phyloP scores from a whole-genome alignment of 768 basidiomycete species.

The Boletus bicolor region DNA sequence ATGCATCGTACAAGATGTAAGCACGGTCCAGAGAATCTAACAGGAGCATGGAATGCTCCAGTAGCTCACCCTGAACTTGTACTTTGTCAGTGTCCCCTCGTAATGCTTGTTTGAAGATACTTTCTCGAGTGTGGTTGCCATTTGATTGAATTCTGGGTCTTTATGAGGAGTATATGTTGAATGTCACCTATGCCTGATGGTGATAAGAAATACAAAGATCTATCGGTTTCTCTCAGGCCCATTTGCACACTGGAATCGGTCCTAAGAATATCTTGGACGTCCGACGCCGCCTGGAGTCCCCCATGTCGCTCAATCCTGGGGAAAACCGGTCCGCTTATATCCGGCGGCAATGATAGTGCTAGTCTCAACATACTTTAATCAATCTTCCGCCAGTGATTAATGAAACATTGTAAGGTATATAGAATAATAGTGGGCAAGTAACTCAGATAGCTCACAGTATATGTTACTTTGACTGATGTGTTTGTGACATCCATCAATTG shows the following conservation, averaged over 20 bases:
- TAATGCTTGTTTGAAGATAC: conserved; percentile 77
- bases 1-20: background rate
- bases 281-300: background rate
- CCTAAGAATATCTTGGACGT: conserved; percentile 7
- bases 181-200: background rate
- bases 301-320: background rate
- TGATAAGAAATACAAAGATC: background rate
- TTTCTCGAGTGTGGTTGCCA: conserved; percentile 49
- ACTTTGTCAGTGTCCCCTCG: conserved; percentile 79
- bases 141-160: background rate
- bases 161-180: background rate
- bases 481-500: background rate
- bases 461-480: background rate
- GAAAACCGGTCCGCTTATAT: background rate
- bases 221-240: background rate
- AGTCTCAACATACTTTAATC: no score
- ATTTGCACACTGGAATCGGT: background rate
- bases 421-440: conserved; percentile 2
- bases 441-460: background rate
- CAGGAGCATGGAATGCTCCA: background rate
- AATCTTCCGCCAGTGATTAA: background rate
- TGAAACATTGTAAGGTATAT: conserved; percentile 7
- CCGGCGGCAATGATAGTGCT: background rate
- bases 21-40: background rate
- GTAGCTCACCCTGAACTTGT: conserved; percentile 68